These are phyloP conservation scores for Chondrus crispus DNA, from an alignment of 23 red algal species.

Conservation along the genomic window DNA sequence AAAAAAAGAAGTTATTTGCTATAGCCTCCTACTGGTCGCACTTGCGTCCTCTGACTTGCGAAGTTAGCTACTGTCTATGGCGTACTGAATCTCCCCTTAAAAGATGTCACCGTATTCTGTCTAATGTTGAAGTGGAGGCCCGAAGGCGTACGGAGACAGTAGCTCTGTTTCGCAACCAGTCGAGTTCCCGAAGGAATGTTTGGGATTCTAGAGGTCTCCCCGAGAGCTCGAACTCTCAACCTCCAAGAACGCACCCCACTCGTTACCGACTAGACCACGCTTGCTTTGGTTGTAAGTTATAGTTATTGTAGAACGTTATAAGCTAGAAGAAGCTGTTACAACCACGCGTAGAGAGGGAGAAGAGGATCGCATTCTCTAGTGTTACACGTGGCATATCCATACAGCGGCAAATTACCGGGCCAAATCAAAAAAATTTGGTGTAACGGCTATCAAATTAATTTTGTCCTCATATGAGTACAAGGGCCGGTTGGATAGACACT, in stretches of 20 bases:
- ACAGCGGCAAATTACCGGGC: no score
- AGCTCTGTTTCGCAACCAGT: not conserved
- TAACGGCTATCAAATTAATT: no score
- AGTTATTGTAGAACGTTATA: no score
- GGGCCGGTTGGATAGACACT: no score
- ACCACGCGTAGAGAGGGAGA: no score
- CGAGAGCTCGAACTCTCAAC: not conserved
- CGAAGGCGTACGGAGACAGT: not conserved
- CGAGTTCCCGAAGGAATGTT: conserved; percentile 1
- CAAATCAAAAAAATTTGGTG: no score
- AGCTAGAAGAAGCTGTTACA: no score
- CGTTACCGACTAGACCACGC: not conserved
- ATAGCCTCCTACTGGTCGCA: not conserved
- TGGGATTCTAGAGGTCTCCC: not conserved
- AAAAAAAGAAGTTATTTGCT: not conserved
- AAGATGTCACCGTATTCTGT: not conserved
- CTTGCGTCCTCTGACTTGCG: not conserved
- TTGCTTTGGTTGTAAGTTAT: no score
- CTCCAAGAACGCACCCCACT: not conserved
- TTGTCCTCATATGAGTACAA: no score
- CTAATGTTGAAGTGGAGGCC: not conserved
- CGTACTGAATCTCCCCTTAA: not conserved
- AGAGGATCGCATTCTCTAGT: no score
- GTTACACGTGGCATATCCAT: no score
- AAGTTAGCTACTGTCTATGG: not conserved